Evolutionary conservation across 2,329 filamentous ascomycete genomes (phyloP), one percentile per base, ranked within the genome.

Genomic region (Cladophialophora chaetospira): DNA sequence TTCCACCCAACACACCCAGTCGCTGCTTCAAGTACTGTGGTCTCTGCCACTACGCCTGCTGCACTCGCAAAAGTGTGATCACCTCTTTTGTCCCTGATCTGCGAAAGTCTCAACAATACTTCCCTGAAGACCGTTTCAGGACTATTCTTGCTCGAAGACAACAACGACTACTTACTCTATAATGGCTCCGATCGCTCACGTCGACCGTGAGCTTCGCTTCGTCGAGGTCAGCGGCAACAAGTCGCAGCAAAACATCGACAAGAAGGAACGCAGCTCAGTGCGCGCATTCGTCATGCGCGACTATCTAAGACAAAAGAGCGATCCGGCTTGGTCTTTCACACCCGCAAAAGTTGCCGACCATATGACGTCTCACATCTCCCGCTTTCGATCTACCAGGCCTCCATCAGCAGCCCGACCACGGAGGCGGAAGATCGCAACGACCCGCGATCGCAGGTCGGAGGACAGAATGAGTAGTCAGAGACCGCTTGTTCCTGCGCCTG

Each of bases 281-380:
- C 57, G 57, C 3, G 33, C 53, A 6, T 56, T 60, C 31, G 57
- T 60, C 5, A 60, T 56, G 57, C 35, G 42, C 48, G 52, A 53
- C 28, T 60, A 59, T 26, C 46, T 55, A 4, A 43, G 57, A 43
- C 57, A 59, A 25, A 55, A 55, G 42, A 55, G 42, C 36, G 52
- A 60, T 28, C 57, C 57, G 2, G 31, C 31, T 9, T 60, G 53
- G 43, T 40, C 48, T 13, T 60, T 60, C 29, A 44, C 57, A 23
- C 57, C 57, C 15, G 53, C 57, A 23, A 57, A 45, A 11, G 49
- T 60, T 8, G 36, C 17, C 29, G 29, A 31, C n/a, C 43, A 17
- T 3, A 57, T 60, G 26, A 46, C 33, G 29, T 52, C 57, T 23
- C 57, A 60, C 19, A 53, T 60, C 10, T 56, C 53, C 15, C 38